Conservation (phyloP, 2,329 filamentous ascomycete genomes). For the Phaeosphaeriaceae sp. region DNA sequence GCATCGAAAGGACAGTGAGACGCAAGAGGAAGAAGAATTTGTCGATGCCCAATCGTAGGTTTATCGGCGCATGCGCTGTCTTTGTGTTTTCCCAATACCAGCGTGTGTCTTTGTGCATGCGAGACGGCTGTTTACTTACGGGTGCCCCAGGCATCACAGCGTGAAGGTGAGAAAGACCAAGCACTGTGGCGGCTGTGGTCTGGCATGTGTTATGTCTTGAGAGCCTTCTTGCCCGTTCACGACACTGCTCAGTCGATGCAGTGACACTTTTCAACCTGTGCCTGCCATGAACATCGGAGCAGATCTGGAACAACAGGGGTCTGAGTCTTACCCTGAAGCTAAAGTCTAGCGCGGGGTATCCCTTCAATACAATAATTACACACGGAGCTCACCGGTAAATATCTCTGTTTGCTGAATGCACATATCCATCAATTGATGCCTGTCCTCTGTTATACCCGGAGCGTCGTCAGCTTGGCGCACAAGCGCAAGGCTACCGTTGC, state of each 20-base stretch:
- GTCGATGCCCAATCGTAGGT: constrained; percentile 50
- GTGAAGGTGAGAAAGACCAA: background rate
- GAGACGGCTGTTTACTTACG: background rate
- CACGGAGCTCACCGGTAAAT: background rate
- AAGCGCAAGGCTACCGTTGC: background rate
- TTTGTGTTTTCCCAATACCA: background rate
- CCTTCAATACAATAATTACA: background rate
- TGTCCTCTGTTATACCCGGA: background rate
- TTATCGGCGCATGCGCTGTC: background rate
- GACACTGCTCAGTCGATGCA: background rate
- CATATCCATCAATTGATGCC: background rate
- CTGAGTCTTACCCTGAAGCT: background rate
- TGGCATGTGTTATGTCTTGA: background rate
- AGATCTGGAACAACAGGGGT: background rate
- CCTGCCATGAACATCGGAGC: background rate
- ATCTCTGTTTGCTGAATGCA: background rate
- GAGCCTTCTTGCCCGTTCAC: background rate
- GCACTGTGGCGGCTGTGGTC: background rate
- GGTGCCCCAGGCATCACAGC: background rate
- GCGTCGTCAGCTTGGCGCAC: background rate
- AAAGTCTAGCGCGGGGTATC: background rate
- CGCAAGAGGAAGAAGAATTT: constrained; percentile 56
- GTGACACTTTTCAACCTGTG: background rate
- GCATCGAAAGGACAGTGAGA: constrained; percentile 52
- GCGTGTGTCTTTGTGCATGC: background rate